phyloP scores from a whole-genome alignment of 768 basidiomycete species.

The Amanita rimosa region DNA sequence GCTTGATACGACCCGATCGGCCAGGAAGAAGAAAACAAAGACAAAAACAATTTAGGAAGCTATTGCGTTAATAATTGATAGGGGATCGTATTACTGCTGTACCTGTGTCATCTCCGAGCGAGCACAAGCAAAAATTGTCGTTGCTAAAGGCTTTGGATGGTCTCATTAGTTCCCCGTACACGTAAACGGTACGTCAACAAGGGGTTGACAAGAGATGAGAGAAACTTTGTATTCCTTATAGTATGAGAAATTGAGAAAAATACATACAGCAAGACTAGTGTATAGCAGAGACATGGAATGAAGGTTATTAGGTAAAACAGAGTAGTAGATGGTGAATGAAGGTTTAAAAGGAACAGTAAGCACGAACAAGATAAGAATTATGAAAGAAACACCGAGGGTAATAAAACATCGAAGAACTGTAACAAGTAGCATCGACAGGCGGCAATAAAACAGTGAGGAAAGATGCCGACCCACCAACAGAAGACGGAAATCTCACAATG shows the following conservation, averaged over 20 bases:
- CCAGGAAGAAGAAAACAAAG: neutral
- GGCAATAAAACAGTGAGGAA: neutral
- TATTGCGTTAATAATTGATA: neutral
- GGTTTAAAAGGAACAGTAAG: neutral
- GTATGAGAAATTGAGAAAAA: constrained; percentile 2
- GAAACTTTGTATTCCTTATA: constrained; percentile 1
- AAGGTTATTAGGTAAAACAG: neutral
- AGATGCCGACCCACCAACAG: neutral
- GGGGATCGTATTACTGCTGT: neutral
- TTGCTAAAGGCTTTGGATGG: neutral
- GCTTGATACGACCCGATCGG: neutral
- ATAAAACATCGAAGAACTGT: constrained; percentile 3
- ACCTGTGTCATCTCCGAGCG: neutral
- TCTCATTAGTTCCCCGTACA: neutral
- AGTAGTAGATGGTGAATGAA: neutral
- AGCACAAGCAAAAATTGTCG: neutral
- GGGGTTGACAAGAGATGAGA: neutral
- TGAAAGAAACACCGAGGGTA: neutral
- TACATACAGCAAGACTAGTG: constrained; percentile 7
- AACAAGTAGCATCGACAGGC: neutral
- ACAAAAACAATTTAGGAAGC: neutral
- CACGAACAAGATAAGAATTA: neutral
- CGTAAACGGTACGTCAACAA: neutral
- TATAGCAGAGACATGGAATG: constrained; percentile 2
- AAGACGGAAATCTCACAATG: neutral